Evolutionary conservation across 1,284 basidiomycete species (phyloP).

Genomic region (Ceratobasidium sp.): DNA sequence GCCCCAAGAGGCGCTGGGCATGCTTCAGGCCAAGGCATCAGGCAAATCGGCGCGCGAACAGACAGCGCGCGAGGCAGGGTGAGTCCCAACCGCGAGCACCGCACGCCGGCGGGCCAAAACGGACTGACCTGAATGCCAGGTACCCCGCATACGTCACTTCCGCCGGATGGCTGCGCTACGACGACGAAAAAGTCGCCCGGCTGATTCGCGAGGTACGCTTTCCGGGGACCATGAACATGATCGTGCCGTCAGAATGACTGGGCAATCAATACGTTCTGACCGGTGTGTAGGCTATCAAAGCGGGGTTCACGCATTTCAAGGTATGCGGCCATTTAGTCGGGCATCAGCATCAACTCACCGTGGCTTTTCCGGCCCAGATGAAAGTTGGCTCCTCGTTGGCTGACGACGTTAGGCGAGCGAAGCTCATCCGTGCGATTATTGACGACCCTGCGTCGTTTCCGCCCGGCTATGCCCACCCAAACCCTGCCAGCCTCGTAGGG

Average conservation of each 20-base stretch:
- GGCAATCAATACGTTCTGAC: conserved; percentile 21
- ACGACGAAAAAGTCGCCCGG: conserved; percentile 87
- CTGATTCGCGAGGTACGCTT: conserved; percentile 73
- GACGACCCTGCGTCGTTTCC: conserved; percentile 85
- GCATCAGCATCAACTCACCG: background rate
- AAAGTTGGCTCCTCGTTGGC: conserved; percentile 89
- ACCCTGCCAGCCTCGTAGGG: conserved; percentile 75
- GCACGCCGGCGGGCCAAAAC: background rate
- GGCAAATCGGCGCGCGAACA: conserved; percentile 81
- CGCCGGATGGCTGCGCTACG: conserved; percentile 92
- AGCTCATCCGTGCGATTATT: conserved; percentile 90
- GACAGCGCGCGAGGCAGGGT: conserved; percentile 73
- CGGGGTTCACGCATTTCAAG: conserved; percentile 95
- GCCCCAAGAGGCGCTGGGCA: conserved; percentile 83
- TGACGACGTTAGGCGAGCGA: conserved; percentile 86
- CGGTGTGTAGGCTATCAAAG: conserved; percentile 66
- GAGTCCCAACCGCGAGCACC: conserved; percentile 46
- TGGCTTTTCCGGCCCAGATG: conserved; percentile 61
- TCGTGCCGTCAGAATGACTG: background rate
- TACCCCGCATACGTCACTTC: conserved; percentile 96
- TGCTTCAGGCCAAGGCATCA: conserved; percentile 80
- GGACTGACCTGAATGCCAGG: conserved; percentile 57
- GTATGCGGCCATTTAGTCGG: conserved; percentile 48
- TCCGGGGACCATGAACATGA: background rate
- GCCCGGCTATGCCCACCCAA: conserved; percentile 63